Conservation (phyloP, 2,329 filamentous ascomycete genomes). For the Trichoderma atroviride region DNA sequence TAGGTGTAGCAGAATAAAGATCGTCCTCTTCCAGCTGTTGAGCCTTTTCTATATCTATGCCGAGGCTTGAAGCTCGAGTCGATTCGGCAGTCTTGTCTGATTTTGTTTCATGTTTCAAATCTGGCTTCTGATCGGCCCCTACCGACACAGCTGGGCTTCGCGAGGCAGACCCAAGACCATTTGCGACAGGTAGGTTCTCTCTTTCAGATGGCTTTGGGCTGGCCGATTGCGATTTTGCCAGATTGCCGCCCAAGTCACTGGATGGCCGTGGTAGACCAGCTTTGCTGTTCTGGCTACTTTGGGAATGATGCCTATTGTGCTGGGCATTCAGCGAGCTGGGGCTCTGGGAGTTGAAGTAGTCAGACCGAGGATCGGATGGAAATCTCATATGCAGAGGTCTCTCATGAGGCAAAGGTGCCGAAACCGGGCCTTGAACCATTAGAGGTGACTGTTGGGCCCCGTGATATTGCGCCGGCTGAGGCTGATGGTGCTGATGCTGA, state of each 20-base stretch:
- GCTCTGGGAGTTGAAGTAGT: neutral
- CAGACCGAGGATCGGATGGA: slow-evolving; percentile 7
- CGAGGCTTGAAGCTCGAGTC: neutral
- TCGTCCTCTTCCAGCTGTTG: slow-evolving; percentile 35
- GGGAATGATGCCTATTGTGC: slow-evolving; percentile 12
- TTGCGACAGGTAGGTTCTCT: neutral
- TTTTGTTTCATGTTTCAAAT: neutral
- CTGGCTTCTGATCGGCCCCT: slow-evolving; percentile 17
- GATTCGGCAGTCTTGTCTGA: neutral
- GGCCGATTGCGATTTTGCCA: slow-evolving; percentile 1
- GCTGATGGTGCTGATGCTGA: neutral
- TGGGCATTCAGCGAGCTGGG: neutral
- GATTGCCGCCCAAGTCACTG: neutral
- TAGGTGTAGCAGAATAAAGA: slow-evolving; percentile 42
- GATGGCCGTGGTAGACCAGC: neutral
- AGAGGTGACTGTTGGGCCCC: neutral
- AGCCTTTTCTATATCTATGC: slow-evolving; percentile 25
- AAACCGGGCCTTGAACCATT: slow-evolving; percentile 9
- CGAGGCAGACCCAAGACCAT: neutral
- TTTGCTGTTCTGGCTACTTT: neutral
- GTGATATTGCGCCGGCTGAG: slow-evolving; percentile 3
- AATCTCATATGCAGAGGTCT: neutral
- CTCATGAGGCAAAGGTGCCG: neutral
- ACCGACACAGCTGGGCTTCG: slow-evolving; percentile 10
- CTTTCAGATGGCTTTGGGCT: slow-evolving; percentile 14